These are phyloP conservation scores for Penicillium sp. DNA, from an alignment of 2,329 filamentous ascomycete species.

Conservation along the genomic window DNA sequence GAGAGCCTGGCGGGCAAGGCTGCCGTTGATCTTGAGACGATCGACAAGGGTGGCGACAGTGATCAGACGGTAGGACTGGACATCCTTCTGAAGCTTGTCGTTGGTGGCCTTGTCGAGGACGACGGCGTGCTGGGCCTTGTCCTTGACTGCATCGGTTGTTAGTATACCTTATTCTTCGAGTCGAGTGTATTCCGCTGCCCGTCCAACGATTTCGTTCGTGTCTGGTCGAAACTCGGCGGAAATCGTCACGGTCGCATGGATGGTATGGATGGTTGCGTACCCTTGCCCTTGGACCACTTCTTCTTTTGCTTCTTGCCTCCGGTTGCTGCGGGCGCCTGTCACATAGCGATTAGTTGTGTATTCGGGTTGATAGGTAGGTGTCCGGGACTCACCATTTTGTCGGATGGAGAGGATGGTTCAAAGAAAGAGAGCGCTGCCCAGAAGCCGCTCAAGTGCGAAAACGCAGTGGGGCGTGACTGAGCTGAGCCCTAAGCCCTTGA, in stretches of 20 bases:
- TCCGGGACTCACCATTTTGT: constrained; percentile 29
- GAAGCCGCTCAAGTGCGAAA: constrained; percentile 27
- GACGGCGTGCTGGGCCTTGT: constrained; percentile 99
- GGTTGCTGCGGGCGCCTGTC: constrained; percentile 51
- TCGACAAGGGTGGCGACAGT: constrained; percentile 98
- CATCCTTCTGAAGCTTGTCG: constrained; percentile 99
- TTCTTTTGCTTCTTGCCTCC: constrained; percentile 58
- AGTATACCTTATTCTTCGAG: constrained; percentile 11
- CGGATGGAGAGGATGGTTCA: constrained; percentile 27
- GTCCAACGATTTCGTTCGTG: constrained; percentile 17
- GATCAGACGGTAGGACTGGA: constrained; percentile 99
- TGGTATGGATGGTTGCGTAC: constrained; percentile 39
- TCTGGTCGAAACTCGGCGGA: constrained; percentile 12
- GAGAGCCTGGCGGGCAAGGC: constrained; percentile 85
- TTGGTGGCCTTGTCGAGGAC: constrained; percentile 96
- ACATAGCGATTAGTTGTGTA: constrained; percentile 17
- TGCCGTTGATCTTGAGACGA: constrained; percentile 99
- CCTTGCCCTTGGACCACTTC: constrained; percentile 61
- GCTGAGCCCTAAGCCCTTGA: constrained; percentile 29
- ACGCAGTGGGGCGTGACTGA: constrained; percentile 30
- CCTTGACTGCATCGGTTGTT: constrained; percentile 76
- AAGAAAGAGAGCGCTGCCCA: constrained; percentile 18
- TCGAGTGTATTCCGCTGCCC: constrained; percentile 5
- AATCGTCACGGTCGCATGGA: constrained; percentile 25
- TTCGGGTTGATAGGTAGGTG: constrained; percentile 1